A percentile compares a stretch with the other conserved stretches of the same genome.
phyloP scores from a whole-genome alignment of 805 yeast genomes.

The Candida oleophila region DNA sequence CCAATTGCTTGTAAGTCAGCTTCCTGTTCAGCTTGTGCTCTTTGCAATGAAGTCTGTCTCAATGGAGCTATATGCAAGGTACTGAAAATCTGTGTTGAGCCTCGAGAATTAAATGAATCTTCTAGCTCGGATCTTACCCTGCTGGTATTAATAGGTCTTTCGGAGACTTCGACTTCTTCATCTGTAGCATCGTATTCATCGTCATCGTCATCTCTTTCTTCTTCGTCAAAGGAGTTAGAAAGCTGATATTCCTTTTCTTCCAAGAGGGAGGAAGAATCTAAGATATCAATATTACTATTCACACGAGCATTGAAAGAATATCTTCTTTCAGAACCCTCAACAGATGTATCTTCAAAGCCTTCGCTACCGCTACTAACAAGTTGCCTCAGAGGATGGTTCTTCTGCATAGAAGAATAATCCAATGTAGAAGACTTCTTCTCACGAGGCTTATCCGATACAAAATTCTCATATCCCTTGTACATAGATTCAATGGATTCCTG shows the following conservation, averaged over 20 bases:
- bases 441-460: background rate
- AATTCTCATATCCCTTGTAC: constrained; percentile 24
- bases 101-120: constrained; percentile 16
- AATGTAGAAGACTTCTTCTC: background rate
- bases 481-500: constrained; percentile 21
- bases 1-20: background rate
- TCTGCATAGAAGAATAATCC: background rate
- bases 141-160: constrained; percentile 1
- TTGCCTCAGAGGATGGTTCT: background rate
- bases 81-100: constrained; percentile 33
- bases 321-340: constrained; percentile 4
- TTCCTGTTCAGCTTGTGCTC: background rate
- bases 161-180: constrained; percentile 3
- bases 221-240: background rate
- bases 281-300: constrained; percentile 16
- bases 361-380: background rate
- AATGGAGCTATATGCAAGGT: constrained; percentile 15
- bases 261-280: constrained; percentile 22
- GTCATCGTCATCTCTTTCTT: background rate
- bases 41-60: constrained; percentile 1
- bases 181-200: background rate
- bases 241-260: constrained; percentile 12
- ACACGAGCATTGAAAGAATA: constrained; percentile 2
- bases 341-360: constrained; percentile 5
- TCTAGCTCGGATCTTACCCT: constrained; percentile 5